Conservation (phyloP, 2,329 filamentous ascomycete species). For the Berkeleyomyces basicola region DNA sequence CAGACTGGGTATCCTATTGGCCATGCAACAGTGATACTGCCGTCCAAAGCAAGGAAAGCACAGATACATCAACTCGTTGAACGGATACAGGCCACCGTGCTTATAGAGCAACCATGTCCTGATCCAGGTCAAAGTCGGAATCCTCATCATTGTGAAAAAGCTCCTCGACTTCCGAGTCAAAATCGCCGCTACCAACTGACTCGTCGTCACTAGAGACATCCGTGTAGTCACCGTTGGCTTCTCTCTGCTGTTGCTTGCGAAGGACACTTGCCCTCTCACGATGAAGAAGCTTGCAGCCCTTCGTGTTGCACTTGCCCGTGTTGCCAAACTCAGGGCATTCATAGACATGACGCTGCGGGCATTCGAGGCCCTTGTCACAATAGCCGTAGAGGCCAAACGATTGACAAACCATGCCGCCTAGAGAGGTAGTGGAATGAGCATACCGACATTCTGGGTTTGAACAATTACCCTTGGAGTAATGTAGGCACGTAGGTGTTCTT, state of each 20-base stretch:
- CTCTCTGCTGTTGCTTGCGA: constrained; percentile 43
- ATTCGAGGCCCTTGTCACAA: constrained; percentile 65
- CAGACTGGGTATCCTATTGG: neutral
- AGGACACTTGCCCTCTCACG: constrained; percentile 70
- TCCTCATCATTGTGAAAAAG: constrained; percentile 39
- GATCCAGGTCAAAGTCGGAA: constrained; percentile 12
- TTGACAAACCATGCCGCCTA: constrained; percentile 64
- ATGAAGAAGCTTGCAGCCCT: constrained; percentile 72
- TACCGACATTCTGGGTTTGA: constrained; percentile 75
- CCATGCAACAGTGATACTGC: neutral
- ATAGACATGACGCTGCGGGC: constrained; percentile 69
- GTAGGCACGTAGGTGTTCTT: constrained; percentile 73
- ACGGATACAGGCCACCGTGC: neutral
- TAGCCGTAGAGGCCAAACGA: constrained; percentile 76
- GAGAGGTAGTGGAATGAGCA: constrained; percentile 64
- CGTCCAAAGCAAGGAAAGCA: neutral
- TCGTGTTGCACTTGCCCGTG: constrained; percentile 63
- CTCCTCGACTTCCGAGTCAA: constrained; percentile 61
- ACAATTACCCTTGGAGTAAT: constrained; percentile 82
- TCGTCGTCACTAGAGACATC: constrained; percentile 70
- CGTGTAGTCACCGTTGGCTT: constrained; percentile 31
- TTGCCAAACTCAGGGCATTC: constrained; percentile 96
- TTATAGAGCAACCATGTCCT: constrained; percentile 14
- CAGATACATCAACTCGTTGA: neutral
- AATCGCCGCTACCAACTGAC: constrained; percentile 54